Conservation (phyloP, 2,329 filamentous ascomycete genomes). For the Rhexocercosporidium sp. region DNA sequence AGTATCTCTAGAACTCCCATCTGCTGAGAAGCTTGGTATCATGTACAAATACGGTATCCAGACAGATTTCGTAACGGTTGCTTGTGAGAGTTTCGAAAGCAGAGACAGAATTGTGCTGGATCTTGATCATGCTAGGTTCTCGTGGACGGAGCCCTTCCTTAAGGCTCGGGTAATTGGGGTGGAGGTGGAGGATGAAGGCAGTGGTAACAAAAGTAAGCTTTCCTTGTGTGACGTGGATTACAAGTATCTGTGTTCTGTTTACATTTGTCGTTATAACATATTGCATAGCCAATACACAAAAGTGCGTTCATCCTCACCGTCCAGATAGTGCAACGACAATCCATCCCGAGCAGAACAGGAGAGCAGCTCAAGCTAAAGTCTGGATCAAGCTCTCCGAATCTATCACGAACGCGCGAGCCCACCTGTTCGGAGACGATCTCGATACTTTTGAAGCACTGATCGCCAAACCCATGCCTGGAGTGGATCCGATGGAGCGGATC, state of each 20-base stretch:
- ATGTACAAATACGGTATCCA: background rate
- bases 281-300: background rate
- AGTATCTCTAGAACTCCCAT: background rate
- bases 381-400: background rate
- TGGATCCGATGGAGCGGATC: background rate
- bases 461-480: background rate
- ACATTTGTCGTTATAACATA: background rate
- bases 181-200: background rate
- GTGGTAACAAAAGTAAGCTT: background rate
- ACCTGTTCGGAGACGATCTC: conserved; percentile 4
- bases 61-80: background rate
- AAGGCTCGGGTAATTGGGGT: background rate
- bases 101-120: background rate
- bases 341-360: background rate
- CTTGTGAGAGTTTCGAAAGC: background rate
- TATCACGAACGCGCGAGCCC: background rate
- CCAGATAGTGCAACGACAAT: background rate
- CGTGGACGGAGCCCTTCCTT: background rate
- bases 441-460: conserved; percentile 7
- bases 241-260: background rate
- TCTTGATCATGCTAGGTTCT: background rate
- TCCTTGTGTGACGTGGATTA: background rate
- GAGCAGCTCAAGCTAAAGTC: background rate
- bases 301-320: too few relatives aligned
- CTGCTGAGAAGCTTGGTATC: background rate